Evolutionary conservation across 2,329 filamentous ascomycete species (phyloP).

Genomic region (Scedosporium boydii): DNA sequence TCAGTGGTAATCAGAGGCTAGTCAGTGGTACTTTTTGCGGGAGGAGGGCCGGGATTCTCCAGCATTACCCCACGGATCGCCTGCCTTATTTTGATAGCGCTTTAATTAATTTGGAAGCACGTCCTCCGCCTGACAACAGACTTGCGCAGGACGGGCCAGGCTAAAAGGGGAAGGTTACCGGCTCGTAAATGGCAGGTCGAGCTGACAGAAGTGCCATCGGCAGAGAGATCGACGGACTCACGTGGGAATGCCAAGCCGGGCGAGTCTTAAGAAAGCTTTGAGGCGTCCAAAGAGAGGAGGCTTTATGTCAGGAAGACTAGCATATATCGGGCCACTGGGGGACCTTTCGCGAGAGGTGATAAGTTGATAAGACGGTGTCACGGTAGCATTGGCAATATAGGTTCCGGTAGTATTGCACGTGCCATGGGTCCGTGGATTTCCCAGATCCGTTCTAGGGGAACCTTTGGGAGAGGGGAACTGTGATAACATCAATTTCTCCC

Average conservation of each 20-base stretch:
- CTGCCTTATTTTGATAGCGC: neutral
- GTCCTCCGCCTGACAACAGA: neutral
- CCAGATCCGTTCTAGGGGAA: neutral
- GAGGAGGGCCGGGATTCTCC: neutral
- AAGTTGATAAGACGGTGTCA: neutral
- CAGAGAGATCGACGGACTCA: neutral
- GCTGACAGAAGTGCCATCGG: neutral
- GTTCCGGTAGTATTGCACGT: neutral
- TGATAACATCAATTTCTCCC: neutral
- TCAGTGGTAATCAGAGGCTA: neutral
- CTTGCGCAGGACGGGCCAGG: neutral
- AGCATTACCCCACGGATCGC: neutral
- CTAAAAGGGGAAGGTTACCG: neutral
- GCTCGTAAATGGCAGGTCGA: neutral
- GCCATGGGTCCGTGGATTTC: neutral
- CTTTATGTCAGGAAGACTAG: no score
- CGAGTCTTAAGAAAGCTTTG: neutral
- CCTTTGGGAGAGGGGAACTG: neutral
- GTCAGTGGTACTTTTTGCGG: neutral
- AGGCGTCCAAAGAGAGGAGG: no score
- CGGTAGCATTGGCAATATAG: neutral
- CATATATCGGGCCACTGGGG: no score
- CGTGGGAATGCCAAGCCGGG: neutral
- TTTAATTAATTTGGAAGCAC: conserved; percentile 1
- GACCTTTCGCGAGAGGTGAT: no score